Evolutionary conservation across 257 asterid species (phyloP).

Genomic region (Prunella vulgaris): DNA sequence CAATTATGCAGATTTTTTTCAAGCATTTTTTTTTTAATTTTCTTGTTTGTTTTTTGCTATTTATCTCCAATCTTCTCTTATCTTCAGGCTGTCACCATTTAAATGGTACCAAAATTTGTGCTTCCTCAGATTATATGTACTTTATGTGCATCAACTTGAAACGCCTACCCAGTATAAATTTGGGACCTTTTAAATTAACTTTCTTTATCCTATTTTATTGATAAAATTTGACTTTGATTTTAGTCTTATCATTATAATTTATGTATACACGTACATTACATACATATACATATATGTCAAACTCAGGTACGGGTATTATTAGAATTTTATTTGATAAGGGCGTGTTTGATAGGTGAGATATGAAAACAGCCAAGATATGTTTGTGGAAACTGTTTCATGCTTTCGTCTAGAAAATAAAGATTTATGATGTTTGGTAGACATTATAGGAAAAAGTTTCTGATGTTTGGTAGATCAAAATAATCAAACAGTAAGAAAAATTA

Average conservation of each 20-base stretch:
- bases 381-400: too few relatives aligned
- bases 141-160: not conserved
- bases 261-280: not conserved
- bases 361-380: too few relatives aligned
- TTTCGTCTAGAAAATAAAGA: too few relatives aligned
- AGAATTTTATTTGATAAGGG: too few relatives aligned
- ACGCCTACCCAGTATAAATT: not conserved
- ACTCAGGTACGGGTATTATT: not conserved
- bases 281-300: not conserved
- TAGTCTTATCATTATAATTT: not conserved
- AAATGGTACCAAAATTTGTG: not conserved
- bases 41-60: not conserved
- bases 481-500: too few relatives aligned
- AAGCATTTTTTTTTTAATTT: not conserved
- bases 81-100: not conserved
- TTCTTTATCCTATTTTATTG: not conserved
- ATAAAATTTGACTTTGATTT: not conserved
- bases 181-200: not conserved
- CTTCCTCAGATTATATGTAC: not conserved
- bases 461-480: too few relatives aligned
- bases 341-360: too few relatives aligned
- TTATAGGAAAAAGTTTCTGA: too few relatives aligned
- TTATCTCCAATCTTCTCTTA: not conserved
- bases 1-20: not conserved
- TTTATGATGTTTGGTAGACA: too few relatives aligned